These are phyloP conservation scores for Apostasia shenzhenica DNA, from an alignment of 106 monocot genomes.

Conservation along the genomic window DNA sequence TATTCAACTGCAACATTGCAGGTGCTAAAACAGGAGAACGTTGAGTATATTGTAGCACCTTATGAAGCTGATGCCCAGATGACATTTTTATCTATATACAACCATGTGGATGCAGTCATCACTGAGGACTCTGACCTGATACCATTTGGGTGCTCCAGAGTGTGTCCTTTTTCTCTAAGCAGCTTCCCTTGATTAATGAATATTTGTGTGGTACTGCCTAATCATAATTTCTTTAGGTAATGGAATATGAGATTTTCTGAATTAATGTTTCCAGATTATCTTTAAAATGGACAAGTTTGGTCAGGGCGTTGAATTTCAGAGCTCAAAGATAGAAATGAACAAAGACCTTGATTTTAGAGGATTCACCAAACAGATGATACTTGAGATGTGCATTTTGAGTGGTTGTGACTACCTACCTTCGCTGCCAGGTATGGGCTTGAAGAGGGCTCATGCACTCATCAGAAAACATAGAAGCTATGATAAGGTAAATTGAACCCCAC, in stretches of 20 bases:
- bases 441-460: constrained; percentile 79
- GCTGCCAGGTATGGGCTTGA: constrained; percentile 93
- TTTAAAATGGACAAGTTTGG: constrained; percentile 99
- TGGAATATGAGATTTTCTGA: neutral
- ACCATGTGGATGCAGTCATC: constrained; percentile 88
- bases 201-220: neutral
- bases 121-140: constrained; percentile 97
- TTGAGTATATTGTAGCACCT: constrained; percentile 95
- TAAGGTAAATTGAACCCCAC: constrained; percentile 46
- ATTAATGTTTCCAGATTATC: constrained; percentile 56
- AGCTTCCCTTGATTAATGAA: neutral
- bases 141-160: constrained; percentile 96
- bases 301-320: constrained; percentile 77
- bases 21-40: constrained; percentile 78
- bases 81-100: constrained; percentile 82
- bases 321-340: constrained; percentile 50
- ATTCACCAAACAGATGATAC: constrained; percentile 80
- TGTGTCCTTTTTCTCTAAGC: constrained; percentile 17
- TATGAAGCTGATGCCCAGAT: constrained; percentile 99
- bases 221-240: neutral
- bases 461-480: constrained; percentile 80
- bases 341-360: constrained; percentile 73
- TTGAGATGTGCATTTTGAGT: constrained; percentile 96
- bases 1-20: constrained; percentile 12
- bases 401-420: constrained; percentile 95